Conservation (phyloP, 225 moss, liverwort and hornwort genomes). For the Bryoerythrophyllum caledonicum region DNA sequence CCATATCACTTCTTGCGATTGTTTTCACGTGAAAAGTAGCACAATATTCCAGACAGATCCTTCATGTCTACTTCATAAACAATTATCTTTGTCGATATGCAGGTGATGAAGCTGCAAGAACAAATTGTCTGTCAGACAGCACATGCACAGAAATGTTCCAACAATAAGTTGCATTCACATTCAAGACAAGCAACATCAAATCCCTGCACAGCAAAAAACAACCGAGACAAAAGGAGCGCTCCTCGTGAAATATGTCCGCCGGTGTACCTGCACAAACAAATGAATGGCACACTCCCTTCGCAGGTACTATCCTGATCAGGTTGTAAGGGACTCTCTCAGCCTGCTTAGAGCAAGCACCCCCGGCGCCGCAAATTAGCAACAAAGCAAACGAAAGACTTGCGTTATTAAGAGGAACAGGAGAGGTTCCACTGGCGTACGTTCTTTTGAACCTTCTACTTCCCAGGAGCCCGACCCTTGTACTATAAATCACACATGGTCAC, state of each 20-base stretch:
- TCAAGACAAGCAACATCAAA: neutral
- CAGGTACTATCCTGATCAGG: constrained; percentile 99
- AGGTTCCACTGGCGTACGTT: constrained; percentile 12
- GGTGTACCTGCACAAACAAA: constrained; percentile 60
- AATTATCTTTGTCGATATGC: no score
- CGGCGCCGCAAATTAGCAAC: constrained; percentile 71
- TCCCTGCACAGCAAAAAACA: neutral
- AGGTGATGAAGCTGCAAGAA: no score
- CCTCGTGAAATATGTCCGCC: no score
- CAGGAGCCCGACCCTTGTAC: neutral
- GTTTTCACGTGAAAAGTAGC: no score
- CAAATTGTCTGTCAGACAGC: no score
- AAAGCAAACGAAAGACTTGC: neutral
- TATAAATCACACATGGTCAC: neutral
- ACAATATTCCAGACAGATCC: no score
- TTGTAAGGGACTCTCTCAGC: constrained; percentile 99
- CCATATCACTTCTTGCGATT: no score
- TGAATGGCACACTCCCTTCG: constrained; percentile 98
- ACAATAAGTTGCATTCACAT: no score
- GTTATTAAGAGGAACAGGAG: constrained; percentile 21
- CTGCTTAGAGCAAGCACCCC: constrained; percentile 95
- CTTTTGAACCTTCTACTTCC: no score
- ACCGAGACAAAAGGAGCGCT: no score
- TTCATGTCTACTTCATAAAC: no score
- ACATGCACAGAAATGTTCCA: no score